Evolutionary conservation across 768 basidiomycete genomes (phyloP).

Genomic region (Thelephora aurantiotincta): DNA sequence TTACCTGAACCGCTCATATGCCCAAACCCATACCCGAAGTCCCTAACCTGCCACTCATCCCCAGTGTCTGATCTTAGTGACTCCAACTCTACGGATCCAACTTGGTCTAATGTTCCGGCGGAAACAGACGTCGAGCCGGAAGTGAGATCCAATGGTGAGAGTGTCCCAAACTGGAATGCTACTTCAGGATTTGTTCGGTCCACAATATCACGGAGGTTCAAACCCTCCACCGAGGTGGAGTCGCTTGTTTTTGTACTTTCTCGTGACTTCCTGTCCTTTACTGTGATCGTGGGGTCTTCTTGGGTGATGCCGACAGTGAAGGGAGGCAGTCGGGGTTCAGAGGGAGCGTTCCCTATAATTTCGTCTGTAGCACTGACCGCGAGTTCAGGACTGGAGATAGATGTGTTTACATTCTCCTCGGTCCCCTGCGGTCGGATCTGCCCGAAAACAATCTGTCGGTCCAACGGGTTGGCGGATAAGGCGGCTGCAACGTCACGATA

Average conservation of each 20-base stretch:
- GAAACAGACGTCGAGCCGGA: no score
- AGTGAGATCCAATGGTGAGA: no score
- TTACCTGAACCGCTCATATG: slow-evolving; percentile 23
- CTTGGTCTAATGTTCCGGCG: neutral
- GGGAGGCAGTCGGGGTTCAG: slow-evolving; percentile 30
- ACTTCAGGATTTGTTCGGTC: no score
- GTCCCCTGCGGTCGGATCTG: slow-evolving; percentile 25
- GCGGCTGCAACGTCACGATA: slow-evolving; percentile 18
- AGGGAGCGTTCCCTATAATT: slow-evolving; percentile 17
- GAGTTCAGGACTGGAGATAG: neutral
- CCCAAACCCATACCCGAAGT: slow-evolving; percentile 57
- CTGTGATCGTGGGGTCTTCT: no score
- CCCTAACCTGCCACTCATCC: slow-evolving; percentile 37
- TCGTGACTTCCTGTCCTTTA: no score
- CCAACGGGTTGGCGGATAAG: slow-evolving; percentile 4
- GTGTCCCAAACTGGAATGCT: no score
- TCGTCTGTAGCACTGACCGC: slow-evolving; percentile 6
- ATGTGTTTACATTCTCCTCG: slow-evolving; percentile 7
- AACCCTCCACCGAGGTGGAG: no score
- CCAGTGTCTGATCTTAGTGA: neutral
- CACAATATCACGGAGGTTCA: no score
- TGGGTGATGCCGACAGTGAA: slow-evolving; percentile 7
- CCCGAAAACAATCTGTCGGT: slow-evolving; percentile 34
- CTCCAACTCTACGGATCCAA: slow-evolving; percentile 4
- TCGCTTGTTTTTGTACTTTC: no score